A percentile compares a stretch with the other conserved stretches of the same genome.
phyloP scores from a whole-genome alignment of 306 rosid species.

The Albizia julibrissin region DNA sequence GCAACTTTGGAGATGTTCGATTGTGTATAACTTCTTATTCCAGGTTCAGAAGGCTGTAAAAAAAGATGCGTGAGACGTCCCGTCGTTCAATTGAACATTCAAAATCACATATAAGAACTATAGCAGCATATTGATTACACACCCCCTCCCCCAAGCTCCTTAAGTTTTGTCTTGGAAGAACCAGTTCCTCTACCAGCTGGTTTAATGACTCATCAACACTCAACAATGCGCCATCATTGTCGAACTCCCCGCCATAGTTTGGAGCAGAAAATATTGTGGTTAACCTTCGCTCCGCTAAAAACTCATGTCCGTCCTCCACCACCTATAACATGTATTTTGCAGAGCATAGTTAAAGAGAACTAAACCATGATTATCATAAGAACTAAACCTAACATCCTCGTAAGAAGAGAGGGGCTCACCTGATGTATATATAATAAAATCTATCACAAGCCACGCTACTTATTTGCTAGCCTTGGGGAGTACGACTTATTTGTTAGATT shows the following conservation, averaged over 20 bases:
- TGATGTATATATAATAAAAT: too few relatives aligned
- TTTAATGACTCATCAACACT: conserved; percentile 75
- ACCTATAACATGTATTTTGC: conserved; percentile 48
- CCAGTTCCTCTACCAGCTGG: conserved; percentile 56
- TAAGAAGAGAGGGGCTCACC: too few relatives aligned
- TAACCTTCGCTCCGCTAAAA: conserved; percentile 67
- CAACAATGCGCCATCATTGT: conserved; percentile 75
- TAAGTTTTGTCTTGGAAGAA: conserved; percentile 40
- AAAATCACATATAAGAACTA: neutral
- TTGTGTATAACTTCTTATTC: conserved; percentile 32
- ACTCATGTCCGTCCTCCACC: conserved; percentile 89
- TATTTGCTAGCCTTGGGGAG: neutral
- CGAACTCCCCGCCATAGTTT: conserved; percentile 75
- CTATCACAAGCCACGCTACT: neutral
- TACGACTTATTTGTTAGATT: too few relatives aligned
- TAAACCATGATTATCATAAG: neutral
- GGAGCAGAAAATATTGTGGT: conserved; percentile 92
- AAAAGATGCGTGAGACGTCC: neutral
- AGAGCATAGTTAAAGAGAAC: neutral
- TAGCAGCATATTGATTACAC: neutral
- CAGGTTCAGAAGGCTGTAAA: conserved; percentile 57
- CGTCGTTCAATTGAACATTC: neutral
- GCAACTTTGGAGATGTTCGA: conserved; percentile 6
- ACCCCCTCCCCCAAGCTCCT: too few relatives aligned
- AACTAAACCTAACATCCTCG: too few relatives aligned